Base-by-base conservation (phyloP, 2,329 filamentous ascomycete genomes). In the Colletotrichum acutatum region DNA sequence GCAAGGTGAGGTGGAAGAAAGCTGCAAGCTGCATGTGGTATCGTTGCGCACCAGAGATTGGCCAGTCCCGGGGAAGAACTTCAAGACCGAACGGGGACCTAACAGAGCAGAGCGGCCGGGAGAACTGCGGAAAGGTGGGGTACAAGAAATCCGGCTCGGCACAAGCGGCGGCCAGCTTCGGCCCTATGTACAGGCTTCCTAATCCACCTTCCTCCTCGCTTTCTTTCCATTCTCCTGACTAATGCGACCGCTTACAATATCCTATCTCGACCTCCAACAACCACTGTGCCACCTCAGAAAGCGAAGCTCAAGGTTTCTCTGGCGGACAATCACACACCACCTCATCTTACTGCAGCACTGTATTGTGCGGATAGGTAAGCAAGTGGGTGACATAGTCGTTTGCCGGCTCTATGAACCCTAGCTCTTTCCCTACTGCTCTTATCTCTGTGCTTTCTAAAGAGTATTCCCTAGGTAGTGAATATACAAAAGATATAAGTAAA, bases 101-200 rank as follows among this genome's bases (percentile, higher is more conserved):
- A 22, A 58, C 12, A 66, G 49, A 42, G n/a, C 24, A 59, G 46
- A 14, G 34, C 64, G 53, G 57, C 24, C 34, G 69, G 57, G 53
- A 49, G 46, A 37, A 61, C 54, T 58, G 53, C 34, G 58, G 59
- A 11, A 69, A 24, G 28, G 66, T 70, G 66, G 70, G n/a, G 8
- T 26, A 42, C 26, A 19, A n/a, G 16, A 6, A 42, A 42, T 14
- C 37, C 37, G 22, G 9, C 26, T 63, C 46, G 60, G 60, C 6
- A 12, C 49, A 42, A 49, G 42, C 42, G 42, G 46, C 66, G 70
- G 70, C 70, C 70, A 72, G 70, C 66, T 28, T 72, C 70, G 70
- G 70, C 70, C 60, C 34, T 65, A 16, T n/a, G 22, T 8, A 6
- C 5, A 3, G 14, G 16, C 16, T 42, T 42, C 14, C 34, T 26